phyloP scores from a whole-genome alignment of 352 stramenopile species.

The Phytophthora ramorum region DNA sequence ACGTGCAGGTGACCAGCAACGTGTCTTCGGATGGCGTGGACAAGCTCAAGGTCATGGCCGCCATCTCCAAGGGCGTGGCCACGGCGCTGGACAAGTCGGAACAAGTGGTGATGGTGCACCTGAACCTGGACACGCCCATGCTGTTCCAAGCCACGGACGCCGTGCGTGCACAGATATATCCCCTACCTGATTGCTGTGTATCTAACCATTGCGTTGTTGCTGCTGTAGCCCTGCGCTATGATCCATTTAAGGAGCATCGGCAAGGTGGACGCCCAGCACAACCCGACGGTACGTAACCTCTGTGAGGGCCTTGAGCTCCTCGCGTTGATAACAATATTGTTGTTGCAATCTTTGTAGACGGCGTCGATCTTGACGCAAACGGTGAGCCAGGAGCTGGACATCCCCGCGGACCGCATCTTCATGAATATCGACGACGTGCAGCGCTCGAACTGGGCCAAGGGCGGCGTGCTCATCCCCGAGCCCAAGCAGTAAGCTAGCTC shows the following conservation, averaged over 20 bases:
- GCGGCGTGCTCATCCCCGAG: constrained; percentile 42
- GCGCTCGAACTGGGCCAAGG: constrained; percentile 56
- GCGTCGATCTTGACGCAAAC: constrained; percentile 46
- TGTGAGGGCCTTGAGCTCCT: neutral
- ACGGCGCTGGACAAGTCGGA: constrained; percentile 58
- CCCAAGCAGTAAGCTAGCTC: constrained; percentile 33
- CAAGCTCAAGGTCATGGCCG: constrained; percentile 34
- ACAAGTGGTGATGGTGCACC: constrained; percentile 62
- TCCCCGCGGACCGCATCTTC: constrained; percentile 55
- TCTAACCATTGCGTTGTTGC: constrained; percentile 6
- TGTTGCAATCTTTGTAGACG: constrained; percentile 36
- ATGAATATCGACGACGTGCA: constrained; percentile 63
- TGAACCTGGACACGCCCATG: constrained; percentile 61
- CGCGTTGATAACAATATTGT: neutral
- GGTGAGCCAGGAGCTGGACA: constrained; percentile 49
- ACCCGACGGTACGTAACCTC: constrained; percentile 40
- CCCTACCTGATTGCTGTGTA: neutral
- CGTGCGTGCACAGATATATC: constrained; percentile 26
- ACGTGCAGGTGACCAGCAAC: constrained; percentile 63
- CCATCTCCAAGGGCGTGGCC: constrained; percentile 52
- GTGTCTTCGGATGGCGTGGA: constrained; percentile 42
- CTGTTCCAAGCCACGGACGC: constrained; percentile 56
- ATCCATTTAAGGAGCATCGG: constrained; percentile 61
- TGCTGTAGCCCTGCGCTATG: constrained; percentile 59
- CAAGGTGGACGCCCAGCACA: constrained; percentile 56